Conservation (phyloP, 306 rosid genomes). For the Styphnolobium japonicum region DNA sequence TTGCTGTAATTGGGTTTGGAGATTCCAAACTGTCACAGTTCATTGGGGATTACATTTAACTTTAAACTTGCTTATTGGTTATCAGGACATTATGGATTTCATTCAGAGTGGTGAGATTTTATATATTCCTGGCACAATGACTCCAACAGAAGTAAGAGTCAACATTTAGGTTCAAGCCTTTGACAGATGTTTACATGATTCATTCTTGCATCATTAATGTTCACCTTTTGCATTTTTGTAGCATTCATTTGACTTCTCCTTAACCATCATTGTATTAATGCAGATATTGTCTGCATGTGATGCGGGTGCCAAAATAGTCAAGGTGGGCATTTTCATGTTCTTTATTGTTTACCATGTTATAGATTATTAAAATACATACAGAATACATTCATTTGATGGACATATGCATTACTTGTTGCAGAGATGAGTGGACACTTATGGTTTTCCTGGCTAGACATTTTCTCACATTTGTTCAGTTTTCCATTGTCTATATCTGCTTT, state of each 20-base stretch:
- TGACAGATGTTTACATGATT: background rate
- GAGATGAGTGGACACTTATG: background rate
- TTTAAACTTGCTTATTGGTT: background rate
- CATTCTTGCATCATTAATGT: background rate
- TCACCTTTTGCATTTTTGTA: background rate
- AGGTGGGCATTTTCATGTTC: constrained; percentile 46
- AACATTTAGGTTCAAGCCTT: constrained; percentile 22
- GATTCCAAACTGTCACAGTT: background rate
- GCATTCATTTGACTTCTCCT: background rate
- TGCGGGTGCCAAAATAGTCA: constrained; percentile 77
- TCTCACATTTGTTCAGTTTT: background rate
- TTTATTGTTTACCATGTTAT: constrained; percentile 1
- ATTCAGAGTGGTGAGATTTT: constrained; percentile 45
- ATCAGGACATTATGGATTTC: constrained; percentile 66
- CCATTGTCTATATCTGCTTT: background rate
- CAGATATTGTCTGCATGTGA: constrained; percentile 74
- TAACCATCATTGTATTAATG: constrained; percentile 20
- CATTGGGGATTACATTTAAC: background rate
- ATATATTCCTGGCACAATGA: constrained; percentile 91
- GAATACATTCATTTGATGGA: background rate
- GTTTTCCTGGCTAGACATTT: background rate
- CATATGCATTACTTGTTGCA: constrained; percentile 1
- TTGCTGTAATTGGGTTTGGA: background rate
- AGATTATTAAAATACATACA: background rate
- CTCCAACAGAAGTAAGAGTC: constrained; percentile 89